Evolutionary conservation across 495 filamentous ascomycete species (phyloP).

Genomic region (Hypoxylon intermedium): DNA sequence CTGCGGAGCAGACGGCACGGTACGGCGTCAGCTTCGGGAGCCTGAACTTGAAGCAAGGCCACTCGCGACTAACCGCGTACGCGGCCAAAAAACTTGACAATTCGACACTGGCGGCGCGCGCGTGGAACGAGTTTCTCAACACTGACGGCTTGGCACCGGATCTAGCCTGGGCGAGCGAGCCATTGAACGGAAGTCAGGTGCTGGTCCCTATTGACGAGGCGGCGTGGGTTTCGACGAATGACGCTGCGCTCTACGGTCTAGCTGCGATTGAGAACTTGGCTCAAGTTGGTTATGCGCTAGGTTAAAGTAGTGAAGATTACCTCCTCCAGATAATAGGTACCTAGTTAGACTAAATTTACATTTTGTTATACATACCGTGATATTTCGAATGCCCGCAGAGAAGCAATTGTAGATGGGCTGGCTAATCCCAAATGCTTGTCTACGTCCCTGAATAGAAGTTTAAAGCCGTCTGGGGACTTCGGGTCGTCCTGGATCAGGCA

Average conservation of each 20-base stretch:
- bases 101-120: conserved; percentile 45
- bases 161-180: conserved; percentile 43
- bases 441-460: not conserved
- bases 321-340: not conserved
- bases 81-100: conserved; percentile 44
- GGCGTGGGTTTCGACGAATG: conserved; percentile 52
- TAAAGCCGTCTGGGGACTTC: not conserved
- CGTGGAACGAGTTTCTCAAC: conserved; percentile 53
- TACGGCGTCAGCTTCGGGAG: conserved; percentile 52
- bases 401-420: too few relatives aligned
- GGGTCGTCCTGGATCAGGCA: too few relatives aligned
- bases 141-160: conserved; percentile 47
- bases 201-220: conserved; percentile 52
- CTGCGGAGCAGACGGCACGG: conserved; percentile 48
- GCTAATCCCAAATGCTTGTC: not conserved
- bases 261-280: conserved; percentile 56
- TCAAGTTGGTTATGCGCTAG: conserved; percentile 42
- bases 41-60: conserved; percentile 50
- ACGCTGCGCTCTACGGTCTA: conserved; percentile 53
- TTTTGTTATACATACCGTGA: too few relatives aligned
- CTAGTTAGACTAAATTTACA: too few relatives aligned
- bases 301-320: not conserved
- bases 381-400: too few relatives aligned
- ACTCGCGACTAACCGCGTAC: conserved; percentile 56
- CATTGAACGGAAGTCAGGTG: conserved; percentile 44